Evolutionary conservation across 2,329 filamentous ascomycete species (phyloP), one percentile per base, ranked within the genome.

Genomic region (Xylariales sp.): DNA sequence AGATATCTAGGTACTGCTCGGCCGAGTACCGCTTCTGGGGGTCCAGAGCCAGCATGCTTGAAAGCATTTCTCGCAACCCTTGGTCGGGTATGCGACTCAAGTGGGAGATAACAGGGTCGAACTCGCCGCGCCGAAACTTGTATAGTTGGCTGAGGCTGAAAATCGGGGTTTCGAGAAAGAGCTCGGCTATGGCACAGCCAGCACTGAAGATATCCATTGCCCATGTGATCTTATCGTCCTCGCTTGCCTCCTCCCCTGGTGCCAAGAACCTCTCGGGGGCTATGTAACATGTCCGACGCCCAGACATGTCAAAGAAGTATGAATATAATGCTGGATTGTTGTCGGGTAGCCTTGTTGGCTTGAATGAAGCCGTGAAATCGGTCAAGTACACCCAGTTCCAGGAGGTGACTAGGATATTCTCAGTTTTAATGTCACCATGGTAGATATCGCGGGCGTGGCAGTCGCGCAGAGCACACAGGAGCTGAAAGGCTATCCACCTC

Each of bases 361-460:
- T 98, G 68, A 95, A 97, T 0, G 87, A 84, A 0, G 91, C 89
- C 4, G 91, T 95, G 60, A 97, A 98, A 61, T 98, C 93, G n/a
- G 90, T 84, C 25, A 98, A 74, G 59, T 97, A 98, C 3, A 98
- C 74, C 93, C 94, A 98, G 66, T 97, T 96, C 93, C 93, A 98
- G 6, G 93, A 97, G 0, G 93, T 98, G 35, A 98, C 91, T 33
- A 98, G 70, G 24, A 95, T 81, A 54, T 98, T 98, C 62, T 98
- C 91, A 2, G 91, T 93, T 70, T 98, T 98, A 69, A 98, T 97
- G 56, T 98, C 94, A 41, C 93, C 94, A 58, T 98, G 93, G 59
- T 90, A 97, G 36, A 98, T 74, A 52, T 94, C 87, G 32, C 85
- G 77, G 19, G 85, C 74, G 60, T 98, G 93, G 53, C 88, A 96